Conservation (phyloP, 2,329 filamentous ascomycete genomes). For the Fusarium solani-melongenae region DNA sequence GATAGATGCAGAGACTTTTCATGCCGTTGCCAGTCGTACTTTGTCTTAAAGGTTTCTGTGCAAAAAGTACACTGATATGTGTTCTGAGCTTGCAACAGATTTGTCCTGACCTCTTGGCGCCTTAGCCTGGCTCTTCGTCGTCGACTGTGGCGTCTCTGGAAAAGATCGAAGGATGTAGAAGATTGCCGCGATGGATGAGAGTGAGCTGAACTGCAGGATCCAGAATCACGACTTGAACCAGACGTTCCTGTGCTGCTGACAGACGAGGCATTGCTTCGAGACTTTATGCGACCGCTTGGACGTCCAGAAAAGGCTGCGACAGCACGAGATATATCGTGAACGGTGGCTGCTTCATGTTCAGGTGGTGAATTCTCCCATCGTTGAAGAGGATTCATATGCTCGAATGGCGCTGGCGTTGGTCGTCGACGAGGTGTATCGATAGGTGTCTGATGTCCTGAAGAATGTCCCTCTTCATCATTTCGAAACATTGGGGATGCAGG, state of each 20-base stretch:
- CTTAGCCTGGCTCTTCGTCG: constrained; percentile 21
- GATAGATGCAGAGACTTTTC: constrained; percentile 60
- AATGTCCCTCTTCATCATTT: constrained; percentile 25
- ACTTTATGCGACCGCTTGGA: constrained; percentile 44
- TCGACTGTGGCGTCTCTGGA: constrained; percentile 23
- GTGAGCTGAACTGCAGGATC: constrained; percentile 31
- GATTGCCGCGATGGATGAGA: constrained; percentile 12
- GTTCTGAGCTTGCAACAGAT: constrained; percentile 24
- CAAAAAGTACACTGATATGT: constrained; percentile 59
- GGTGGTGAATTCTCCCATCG: constrained; percentile 50
- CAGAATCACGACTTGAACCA: constrained; percentile 26
- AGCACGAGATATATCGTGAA: constrained; percentile 47
- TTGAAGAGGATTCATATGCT: constrained; percentile 43
- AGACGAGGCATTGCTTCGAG: constrained; percentile 54
- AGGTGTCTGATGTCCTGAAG: constrained; percentile 38
- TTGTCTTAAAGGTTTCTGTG: constrained; percentile 57
- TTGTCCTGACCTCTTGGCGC: constrained; percentile 25
- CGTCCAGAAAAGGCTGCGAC: constrained; percentile 46
- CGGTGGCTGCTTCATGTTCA: constrained; percentile 47
- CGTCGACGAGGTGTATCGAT: constrained; percentile 67
- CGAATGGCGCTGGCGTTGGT: constrained; percentile 50
- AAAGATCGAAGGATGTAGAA: constrained; percentile 24
- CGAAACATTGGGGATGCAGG: constrained; percentile 32
- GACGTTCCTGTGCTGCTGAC: constrained; percentile 33
- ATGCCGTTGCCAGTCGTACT: constrained; percentile 62